These are phyloP conservation scores for Lipomyces orientalis DNA, from an alignment of 805 yeast genomes.

Conservation along the genomic window DNA sequence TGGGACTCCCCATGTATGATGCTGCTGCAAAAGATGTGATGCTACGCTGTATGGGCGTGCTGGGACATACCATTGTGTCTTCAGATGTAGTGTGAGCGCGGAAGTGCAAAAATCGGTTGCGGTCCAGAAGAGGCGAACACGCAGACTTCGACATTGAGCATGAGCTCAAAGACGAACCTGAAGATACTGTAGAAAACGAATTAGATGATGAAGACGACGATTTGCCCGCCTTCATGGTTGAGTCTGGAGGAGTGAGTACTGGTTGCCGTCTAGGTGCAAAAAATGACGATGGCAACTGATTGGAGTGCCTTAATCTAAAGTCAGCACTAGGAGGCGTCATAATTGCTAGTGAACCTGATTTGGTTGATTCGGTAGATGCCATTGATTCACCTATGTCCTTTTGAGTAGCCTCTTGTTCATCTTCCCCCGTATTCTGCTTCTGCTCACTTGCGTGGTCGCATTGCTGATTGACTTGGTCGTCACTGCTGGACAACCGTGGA, in stretches of 20 bases:
- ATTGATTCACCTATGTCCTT: not conserved
- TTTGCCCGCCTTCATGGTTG: not conserved
- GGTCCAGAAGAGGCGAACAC: not conserved
- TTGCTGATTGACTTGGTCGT: not conserved
- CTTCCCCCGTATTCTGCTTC: not conserved
- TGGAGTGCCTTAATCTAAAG: not conserved
- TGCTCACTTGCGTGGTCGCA: not conserved
- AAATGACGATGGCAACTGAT: not conserved
- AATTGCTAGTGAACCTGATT: not conserved
- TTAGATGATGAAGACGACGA: not conserved
- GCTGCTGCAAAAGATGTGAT: not conserved
- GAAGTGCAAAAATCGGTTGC: constrained; percentile 13
- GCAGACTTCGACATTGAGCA: not conserved
- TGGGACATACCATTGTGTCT: not conserved
- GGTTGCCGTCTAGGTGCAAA: not conserved
- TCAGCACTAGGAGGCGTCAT: not conserved
- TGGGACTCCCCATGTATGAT: not conserved
- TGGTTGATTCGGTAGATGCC: not conserved
- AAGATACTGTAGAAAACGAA: not conserved
- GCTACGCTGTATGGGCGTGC: not conserved
- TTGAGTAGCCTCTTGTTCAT: constrained; percentile 1
- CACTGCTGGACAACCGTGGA: not conserved
- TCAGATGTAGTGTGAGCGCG: constrained; percentile 10
- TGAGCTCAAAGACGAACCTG: not conserved
- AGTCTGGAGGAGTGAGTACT: not conserved